phyloP scores from a whole-genome alignment of 768 basidiomycete species.

The Leccinum uliginosum region DNA sequence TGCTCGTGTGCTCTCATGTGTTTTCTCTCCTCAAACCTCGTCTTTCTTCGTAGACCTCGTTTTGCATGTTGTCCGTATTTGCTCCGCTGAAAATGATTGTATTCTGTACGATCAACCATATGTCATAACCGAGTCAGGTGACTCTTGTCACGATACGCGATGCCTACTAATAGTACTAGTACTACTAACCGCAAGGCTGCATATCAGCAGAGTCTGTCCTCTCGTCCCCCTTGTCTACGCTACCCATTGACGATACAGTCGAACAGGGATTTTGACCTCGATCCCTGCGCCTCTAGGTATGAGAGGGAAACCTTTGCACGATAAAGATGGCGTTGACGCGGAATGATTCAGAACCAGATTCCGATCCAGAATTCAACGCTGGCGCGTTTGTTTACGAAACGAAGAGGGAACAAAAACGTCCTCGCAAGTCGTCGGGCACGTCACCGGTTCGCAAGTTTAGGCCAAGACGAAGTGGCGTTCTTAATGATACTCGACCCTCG shows the following conservation, averaged over 20 bases:
- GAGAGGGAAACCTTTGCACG: not conserved
- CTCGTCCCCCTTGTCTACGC: not conserved
- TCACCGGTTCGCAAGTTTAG: constrained; percentile 17
- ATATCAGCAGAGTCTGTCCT: constrained; percentile 21
- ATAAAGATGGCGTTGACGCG: not conserved
- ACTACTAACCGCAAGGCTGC: too few species aligned
- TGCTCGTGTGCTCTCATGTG: constrained; percentile 26
- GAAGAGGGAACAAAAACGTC: constrained; percentile 19
- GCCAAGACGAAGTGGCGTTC: constrained; percentile 10
- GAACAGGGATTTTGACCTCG: constrained; percentile 24
- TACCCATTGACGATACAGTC: not conserved
- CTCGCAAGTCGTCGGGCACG: constrained; percentile 11
- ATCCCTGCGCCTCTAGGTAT: constrained; percentile 36
- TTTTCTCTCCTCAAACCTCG: constrained; percentile 9
- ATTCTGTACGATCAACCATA: constrained; percentile 20
- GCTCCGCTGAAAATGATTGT: constrained; percentile 30
- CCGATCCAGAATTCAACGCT: constrained; percentile 32
- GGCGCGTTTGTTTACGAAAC: constrained; percentile 28
- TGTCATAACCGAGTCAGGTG: constrained; percentile 10
- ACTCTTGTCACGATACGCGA: constrained; percentile 3
- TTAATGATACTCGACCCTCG: constrained; percentile 3
- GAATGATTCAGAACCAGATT: constrained; percentile 24
- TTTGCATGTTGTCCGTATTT: constrained; percentile 29
- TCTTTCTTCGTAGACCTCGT: constrained; percentile 19
- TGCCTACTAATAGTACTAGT: too few species aligned